Evolutionary conservation across 1,284 basidiomycete species (phyloP).

Genomic region (Sporisorium scitamineum): DNA sequence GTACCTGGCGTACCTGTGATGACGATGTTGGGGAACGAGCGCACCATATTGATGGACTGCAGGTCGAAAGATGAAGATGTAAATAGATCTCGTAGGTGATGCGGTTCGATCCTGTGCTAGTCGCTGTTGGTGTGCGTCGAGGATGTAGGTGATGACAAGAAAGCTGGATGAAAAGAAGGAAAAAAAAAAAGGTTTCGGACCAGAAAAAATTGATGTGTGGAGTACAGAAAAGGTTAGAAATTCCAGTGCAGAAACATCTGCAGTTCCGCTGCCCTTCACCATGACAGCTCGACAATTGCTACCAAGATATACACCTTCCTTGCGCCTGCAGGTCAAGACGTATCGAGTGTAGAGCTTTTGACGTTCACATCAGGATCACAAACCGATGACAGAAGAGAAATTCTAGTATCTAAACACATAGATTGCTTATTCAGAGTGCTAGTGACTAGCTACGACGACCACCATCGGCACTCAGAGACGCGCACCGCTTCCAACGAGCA

Average conservation of each 20-base stretch:
- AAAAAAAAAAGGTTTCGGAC: slow-evolving; percentile 12
- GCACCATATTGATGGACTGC: slow-evolving; percentile 36
- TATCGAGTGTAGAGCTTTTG: no score
- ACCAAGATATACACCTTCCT: no score
- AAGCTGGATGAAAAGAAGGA: not conserved
- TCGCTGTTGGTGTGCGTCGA: not conserved
- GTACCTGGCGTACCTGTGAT: slow-evolving; percentile 90
- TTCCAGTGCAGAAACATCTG: no score
- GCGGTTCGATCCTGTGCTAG: not conserved
- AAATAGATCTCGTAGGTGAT: not conserved
- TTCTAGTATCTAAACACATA: no score
- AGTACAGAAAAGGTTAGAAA: not conserved
- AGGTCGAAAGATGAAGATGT: no score
- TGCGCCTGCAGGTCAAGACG: no score
- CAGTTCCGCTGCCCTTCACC: no score
- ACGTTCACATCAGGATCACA: no score
- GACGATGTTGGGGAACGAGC: slow-evolving; percentile 80
- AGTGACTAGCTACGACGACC: not conserved
- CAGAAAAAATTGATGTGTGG: slow-evolving; percentile 2
- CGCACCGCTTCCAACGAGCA: slow-evolving; percentile 41
- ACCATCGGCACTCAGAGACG: slow-evolving; percentile 16
- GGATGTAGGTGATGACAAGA: not conserved
- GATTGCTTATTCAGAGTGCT: not conserved
- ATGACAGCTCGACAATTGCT: no score
- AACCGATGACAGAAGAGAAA: no score